Percentiles rank a stretch among this genome's conserved stretches.
Evolutionary conservation across 2,329 filamentous ascomycete species (phyloP).

Genomic region (Aspergillus ochraceoroseus): DNA sequence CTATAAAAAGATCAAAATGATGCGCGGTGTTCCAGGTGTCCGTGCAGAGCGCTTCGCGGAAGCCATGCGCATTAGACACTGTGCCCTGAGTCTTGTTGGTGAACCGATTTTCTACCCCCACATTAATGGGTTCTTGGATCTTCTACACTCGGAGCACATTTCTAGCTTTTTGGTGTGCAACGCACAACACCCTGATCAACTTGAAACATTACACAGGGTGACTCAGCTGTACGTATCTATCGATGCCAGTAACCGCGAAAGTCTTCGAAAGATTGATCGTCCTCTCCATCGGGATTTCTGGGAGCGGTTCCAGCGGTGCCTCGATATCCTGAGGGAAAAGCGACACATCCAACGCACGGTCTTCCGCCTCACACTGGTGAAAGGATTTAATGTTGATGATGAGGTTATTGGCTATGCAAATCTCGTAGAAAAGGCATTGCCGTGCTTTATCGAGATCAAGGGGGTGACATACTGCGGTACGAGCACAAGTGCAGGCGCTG

Average conservation of each 20-base stretch:
- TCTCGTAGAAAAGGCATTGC: constrained; percentile 77
- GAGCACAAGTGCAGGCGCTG: constrained; percentile 73
- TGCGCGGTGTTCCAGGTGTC: constrained; percentile 88
- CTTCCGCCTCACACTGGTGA: constrained; percentile 90
- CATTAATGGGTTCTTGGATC: constrained; percentile 82
- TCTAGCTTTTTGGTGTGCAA: constrained; percentile 96
- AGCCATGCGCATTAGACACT: constrained; percentile 89
- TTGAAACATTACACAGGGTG: constrained; percentile 74
- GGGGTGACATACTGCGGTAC: constrained; percentile 97
- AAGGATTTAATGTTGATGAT: constrained; percentile 96
- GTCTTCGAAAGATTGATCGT: constrained; percentile 79
- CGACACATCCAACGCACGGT: constrained; percentile 85
- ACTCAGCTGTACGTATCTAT: constrained; percentile 97
- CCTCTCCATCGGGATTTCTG: constrained; percentile 95
- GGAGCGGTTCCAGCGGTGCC: constrained; percentile 87
- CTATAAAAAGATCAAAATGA: constrained; percentile 96
- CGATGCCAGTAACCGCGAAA: constrained; percentile 86
- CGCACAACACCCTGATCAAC: constrained; percentile 88
- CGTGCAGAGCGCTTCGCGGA: constrained; percentile 87
- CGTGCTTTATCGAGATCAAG: constrained; percentile 92
- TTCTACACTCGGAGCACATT: constrained; percentile 81
- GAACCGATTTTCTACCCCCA: constrained; percentile 99
- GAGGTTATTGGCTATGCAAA: constrained; percentile 86
- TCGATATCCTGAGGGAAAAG: constrained; percentile 81
- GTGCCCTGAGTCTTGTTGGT: constrained; percentile 83